phyloP scores from a whole-genome alignment of 2,329 filamentous ascomycete species.

The Aspergillus clavatus region DNA sequence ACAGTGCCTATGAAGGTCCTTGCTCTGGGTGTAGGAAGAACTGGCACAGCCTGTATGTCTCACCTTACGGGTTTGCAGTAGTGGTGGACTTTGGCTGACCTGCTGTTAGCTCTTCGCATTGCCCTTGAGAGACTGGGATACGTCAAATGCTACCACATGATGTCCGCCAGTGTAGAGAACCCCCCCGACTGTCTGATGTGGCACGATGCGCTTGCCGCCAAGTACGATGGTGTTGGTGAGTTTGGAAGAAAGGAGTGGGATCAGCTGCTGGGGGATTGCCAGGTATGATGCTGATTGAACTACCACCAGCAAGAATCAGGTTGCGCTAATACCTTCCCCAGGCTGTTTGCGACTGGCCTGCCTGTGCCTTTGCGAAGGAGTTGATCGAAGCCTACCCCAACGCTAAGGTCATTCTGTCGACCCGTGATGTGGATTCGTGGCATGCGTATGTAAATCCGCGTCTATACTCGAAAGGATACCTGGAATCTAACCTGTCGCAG shows the following conservation, averaged over 20 bases:
- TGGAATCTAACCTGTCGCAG: conserved; percentile 15
- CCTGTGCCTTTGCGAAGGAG: conserved; percentile 63
- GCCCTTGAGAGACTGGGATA: conserved; percentile 64
- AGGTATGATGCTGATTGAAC: conserved; percentile 21
- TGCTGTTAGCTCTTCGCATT: conserved; percentile 52
- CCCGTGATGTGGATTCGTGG: conserved; percentile 63
- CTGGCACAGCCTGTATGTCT: conserved; percentile 62
- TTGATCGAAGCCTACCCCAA: conserved; percentile 68
- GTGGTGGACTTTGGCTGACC: conserved; percentile 7
- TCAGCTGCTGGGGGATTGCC: conserved; percentile 61
- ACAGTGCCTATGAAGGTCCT: conserved; percentile 69
- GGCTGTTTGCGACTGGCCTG: conserved; percentile 66
- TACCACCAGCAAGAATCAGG: not conserved
- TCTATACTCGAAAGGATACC: too few relatives aligned
- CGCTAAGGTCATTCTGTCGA: conserved; percentile 66
- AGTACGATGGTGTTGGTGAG: conserved; percentile 56
- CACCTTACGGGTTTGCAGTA: not conserved
- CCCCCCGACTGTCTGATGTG: conserved; percentile 64
- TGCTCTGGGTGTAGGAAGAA: conserved; percentile 64
- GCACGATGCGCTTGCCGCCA: conserved; percentile 63
- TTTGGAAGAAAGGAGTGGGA: conserved; percentile 67
- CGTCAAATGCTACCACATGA: conserved; percentile 68
- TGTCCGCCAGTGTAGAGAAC: conserved; percentile 65
- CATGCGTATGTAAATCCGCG: conserved; percentile 46
- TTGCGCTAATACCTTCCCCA: conserved; percentile 19